phyloP scores from a whole-genome alignment of 768 basidiomycete species.

The Pholiota microspora region DNA sequence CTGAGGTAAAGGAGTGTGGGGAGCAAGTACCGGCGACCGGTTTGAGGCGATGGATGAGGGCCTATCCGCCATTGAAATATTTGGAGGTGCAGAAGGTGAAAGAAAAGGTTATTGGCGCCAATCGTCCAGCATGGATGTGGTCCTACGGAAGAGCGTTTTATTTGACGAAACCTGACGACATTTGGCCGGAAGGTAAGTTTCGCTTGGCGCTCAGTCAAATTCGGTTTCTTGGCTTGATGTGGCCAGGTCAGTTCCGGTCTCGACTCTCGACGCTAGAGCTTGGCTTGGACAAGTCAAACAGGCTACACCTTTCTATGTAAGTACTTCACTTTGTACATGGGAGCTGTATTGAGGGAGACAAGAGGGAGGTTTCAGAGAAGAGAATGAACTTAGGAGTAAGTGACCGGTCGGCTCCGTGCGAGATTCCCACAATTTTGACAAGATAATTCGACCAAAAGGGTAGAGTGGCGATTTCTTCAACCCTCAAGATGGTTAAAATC shows the following conservation, averaged over 20 bases:
- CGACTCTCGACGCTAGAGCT: too few relatives aligned
- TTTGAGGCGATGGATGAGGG: conserved; percentile 4
- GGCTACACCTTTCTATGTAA: too few relatives aligned
- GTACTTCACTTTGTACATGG: too few relatives aligned
- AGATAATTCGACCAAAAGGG: too few relatives aligned
- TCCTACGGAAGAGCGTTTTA: not conserved
- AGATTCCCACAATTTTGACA: too few relatives aligned
- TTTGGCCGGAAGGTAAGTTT: not conserved
- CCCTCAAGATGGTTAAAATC: too few relatives aligned
- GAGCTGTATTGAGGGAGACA: too few relatives aligned
- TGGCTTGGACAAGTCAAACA: too few relatives aligned
- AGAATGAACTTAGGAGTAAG: too few relatives aligned
- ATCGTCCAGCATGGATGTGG: not conserved
- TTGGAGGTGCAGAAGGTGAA: not conserved
- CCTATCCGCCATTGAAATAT: conserved; percentile 9
- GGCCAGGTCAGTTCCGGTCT: not conserved
- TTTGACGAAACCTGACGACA: not conserved
- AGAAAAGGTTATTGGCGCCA: not conserved
- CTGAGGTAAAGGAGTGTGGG: conserved; percentile 20
- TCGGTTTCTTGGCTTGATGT: not conserved
- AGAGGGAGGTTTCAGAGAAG: too few relatives aligned
- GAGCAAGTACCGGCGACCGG: conserved; percentile 9
- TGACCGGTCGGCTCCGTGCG: too few relatives aligned
- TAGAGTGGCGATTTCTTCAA: too few relatives aligned
- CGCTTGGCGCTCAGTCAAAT: not conserved